Evolutionary conservation across 306 rosid species (phyloP).

Genomic region (Erythrophleum fordii): DNA sequence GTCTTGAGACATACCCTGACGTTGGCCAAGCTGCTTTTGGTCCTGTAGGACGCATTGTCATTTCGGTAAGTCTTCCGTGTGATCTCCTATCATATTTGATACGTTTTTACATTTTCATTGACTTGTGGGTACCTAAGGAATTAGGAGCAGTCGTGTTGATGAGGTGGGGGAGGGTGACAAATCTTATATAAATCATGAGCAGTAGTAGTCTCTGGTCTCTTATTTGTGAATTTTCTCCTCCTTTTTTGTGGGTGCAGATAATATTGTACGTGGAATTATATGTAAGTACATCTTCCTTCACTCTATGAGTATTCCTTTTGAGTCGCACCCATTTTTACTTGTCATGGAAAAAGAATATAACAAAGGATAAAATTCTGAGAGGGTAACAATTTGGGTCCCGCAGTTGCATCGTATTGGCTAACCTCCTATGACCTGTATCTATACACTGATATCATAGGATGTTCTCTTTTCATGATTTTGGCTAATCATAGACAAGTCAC

Average conservation of each 20-base stretch:
- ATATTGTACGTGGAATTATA: slow-evolving; percentile 84
- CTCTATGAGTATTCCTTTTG: slow-evolving; percentile 21
- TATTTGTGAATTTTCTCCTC: background rate
- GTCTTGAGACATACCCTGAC: slow-evolving; percentile 91
- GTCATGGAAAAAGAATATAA: background rate
- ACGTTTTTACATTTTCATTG: background rate
- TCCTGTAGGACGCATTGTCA: slow-evolving; percentile 62
- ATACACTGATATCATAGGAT: slow-evolving; percentile 12
- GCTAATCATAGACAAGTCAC: slow-evolving; percentile 2
- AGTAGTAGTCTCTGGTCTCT: background rate
- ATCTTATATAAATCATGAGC: background rate
- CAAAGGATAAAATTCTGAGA: slow-evolving; percentile 22
- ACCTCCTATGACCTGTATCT: background rate
- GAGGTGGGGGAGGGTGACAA: background rate
- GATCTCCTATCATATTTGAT: background rate
- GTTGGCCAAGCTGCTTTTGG: slow-evolving; percentile 98
- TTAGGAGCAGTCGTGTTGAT: background rate
- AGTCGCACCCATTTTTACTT: background rate
- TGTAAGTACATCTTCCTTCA: slow-evolving; percentile 68
- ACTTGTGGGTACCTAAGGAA: background rate
- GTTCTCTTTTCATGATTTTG: slow-evolving; percentile 24
- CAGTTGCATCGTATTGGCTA: slow-evolving; percentile 15
- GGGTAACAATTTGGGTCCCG: slow-evolving; percentile 13
- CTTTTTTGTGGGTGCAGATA: slow-evolving; percentile 64
- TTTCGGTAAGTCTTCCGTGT: slow-evolving; percentile 59